phyloP scores from a whole-genome alignment of 805 yeast genomes.

The Debaryomyces hansenii region DNA sequence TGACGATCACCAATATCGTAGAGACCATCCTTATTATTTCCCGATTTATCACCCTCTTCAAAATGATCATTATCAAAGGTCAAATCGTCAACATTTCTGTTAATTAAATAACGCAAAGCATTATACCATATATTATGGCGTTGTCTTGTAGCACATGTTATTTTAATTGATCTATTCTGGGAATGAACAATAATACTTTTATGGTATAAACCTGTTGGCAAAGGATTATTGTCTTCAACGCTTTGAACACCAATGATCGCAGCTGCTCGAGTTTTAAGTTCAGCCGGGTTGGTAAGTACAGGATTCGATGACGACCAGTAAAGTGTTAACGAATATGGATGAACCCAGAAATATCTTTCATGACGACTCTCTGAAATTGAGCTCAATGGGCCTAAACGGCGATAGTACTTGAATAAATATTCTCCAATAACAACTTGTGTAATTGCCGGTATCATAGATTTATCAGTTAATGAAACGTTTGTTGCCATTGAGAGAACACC shows the following conservation, averaged over 20 bases:
- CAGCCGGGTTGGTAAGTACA: slow-evolving; percentile 63
- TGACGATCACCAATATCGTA: slow-evolving; percentile 21
- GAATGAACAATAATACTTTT: slow-evolving; percentile 80
- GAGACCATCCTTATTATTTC: slow-evolving; percentile 14
- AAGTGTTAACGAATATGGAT: slow-evolving; percentile 86
- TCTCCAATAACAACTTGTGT: slow-evolving; percentile 96
- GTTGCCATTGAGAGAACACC: slow-evolving; percentile 52
- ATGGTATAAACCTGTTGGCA: slow-evolving; percentile 85
- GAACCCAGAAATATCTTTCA: slow-evolving; percentile 93
- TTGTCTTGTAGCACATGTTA: slow-evolving; percentile 85
- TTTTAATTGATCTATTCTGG: slow-evolving; percentile 61
- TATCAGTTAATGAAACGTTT: slow-evolving; percentile 63
- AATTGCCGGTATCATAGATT: slow-evolving; percentile 77
- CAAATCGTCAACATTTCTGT: slow-evolving; percentile 61
- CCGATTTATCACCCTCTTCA: slow-evolving; percentile 14
- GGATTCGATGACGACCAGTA: slow-evolving; percentile 90
- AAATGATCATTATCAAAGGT: slow-evolving; percentile 43
- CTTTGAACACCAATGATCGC: slow-evolving; percentile 79
- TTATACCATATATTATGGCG: slow-evolving; percentile 92
- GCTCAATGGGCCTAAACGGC: slow-evolving; percentile 72
- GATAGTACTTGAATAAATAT: slow-evolving; percentile 79
- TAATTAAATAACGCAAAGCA: slow-evolving; percentile 73
- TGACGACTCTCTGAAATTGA: slow-evolving; percentile 79
- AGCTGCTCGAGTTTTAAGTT: slow-evolving; percentile 70
- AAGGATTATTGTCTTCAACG: slow-evolving; percentile 80